Percentiles rank a stretch among this genome's conserved stretches.
Evolutionary conservation across 2,329 filamentous ascomycete species (phyloP).

Genomic region (Domatiomyces catenatus): DNA sequence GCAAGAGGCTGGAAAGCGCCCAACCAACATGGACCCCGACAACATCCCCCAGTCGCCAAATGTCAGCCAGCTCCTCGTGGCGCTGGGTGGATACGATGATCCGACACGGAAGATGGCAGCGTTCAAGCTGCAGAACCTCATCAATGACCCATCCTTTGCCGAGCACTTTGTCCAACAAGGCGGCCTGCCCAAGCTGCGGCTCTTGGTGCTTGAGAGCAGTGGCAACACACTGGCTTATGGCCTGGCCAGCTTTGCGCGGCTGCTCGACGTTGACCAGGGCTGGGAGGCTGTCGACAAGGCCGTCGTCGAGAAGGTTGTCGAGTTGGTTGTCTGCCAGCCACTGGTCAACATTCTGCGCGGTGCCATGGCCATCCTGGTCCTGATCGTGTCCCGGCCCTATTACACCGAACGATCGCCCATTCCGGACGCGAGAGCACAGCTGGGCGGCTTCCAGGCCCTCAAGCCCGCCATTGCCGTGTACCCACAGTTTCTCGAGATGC

Average conservation of each 20-base stretch:
- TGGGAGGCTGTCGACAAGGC: conserved; percentile 56
- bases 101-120: conserved; percentile 95
- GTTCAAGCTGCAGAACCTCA: conserved; percentile 90
- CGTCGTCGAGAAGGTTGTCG: conserved; percentile 55
- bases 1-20: no score
- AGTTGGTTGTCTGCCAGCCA: conserved; percentile 85
- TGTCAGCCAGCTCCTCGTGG: conserved; percentile 42
- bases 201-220: conserved; percentile 66
- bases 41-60: conserved; percentile 21
- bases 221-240: conserved; percentile 95
- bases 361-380: conserved; percentile 90
- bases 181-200: conserved; percentile 64
- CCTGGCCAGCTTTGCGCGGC: conserved; percentile 68
- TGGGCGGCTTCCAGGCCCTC: conserved; percentile 68
- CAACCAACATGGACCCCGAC: conserved; percentile 8
- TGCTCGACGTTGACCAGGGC: conserved; percentile 93
- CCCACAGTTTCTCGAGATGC: conserved; percentile 85
- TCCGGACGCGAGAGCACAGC: background rate
- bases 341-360: conserved; percentile 94
- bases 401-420: conserved; percentile 1
- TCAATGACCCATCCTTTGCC: conserved; percentile 91
- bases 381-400: conserved; percentile 76
- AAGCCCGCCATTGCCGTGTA: conserved; percentile 84
- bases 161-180: conserved; percentile 89
- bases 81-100: conserved; percentile 55